Conservation (phyloP, 2,329 filamentous ascomycete species). For the Purpureocillium lavendulum region DNA sequence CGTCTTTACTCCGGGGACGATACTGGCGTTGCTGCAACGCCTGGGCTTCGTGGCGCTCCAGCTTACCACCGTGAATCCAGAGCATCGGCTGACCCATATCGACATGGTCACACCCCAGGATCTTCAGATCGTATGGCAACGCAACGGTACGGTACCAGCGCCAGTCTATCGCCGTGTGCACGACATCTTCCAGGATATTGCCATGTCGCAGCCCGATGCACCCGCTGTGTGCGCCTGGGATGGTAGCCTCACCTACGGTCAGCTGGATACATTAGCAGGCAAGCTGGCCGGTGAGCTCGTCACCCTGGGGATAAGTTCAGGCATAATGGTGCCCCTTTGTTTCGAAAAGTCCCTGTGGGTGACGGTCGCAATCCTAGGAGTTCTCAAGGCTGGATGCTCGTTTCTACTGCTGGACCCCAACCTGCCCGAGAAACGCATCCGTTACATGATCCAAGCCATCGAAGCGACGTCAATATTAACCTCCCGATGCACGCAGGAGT, state of each 20-base stretch:
- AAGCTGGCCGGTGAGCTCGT: slow-evolving; percentile 4
- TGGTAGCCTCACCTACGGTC: slow-evolving; percentile 12
- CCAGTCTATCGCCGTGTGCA: slow-evolving; percentile 10
- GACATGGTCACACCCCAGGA: neutral
- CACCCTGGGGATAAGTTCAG: slow-evolving; percentile 13
- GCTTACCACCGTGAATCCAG: no score
- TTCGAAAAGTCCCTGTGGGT: slow-evolving; percentile 27
- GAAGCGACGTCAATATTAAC: no score
- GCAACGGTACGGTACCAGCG: slow-evolving; percentile 9
- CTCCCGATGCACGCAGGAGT: no score
- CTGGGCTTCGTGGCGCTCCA: no score
- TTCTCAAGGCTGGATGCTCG: slow-evolving; percentile 22
- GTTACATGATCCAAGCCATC: neutral
- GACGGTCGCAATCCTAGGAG: slow-evolving; percentile 19
- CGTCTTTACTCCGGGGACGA: no score
- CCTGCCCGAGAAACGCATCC: slow-evolving; percentile 6
- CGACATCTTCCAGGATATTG: slow-evolving; percentile 8
- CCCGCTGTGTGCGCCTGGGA: slow-evolving; percentile 17
- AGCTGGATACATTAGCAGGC: no score
- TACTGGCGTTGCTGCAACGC: no score
- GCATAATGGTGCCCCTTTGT: slow-evolving; percentile 17
- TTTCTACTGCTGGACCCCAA: slow-evolving; percentile 8
- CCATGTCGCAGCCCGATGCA: slow-evolving; percentile 2
- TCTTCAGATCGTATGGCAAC: slow-evolving; percentile 8
- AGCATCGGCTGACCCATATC: no score